A percentile compares a stretch with the other conserved stretches of the same genome.
phyloP scores from a whole-genome alignment of 768 basidiomycete genomes.

The Suillus subalutaceus region DNA sequence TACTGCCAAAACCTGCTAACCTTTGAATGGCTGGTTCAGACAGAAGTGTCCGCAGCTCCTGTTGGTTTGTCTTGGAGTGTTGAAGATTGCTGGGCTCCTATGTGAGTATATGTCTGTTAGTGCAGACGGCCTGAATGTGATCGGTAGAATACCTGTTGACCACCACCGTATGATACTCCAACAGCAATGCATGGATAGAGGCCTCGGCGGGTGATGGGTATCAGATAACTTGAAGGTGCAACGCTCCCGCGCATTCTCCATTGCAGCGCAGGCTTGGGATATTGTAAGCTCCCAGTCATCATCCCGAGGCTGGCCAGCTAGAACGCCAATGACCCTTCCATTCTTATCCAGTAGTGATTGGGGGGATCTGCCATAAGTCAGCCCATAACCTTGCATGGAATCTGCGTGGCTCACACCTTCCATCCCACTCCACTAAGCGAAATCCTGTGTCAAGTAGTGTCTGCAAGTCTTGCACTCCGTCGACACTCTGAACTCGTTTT shows the following conservation, averaged over 20 bases:
- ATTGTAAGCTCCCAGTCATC: conserved; percentile 2
- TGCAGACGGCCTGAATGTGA: too few species aligned
- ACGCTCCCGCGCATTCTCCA: not conserved
- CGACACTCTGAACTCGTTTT: too few species aligned
- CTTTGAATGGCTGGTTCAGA: conserved; percentile 14
- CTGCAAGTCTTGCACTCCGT: too few species aligned
- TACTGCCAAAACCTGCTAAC: conserved; percentile 24
- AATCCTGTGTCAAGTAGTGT: too few species aligned
- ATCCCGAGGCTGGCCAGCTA: conserved; percentile 17
- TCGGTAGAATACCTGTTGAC: conserved; percentile 18
- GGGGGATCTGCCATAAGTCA: conserved; percentile 1
- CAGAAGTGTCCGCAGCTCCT: not conserved
- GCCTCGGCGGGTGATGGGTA: conserved; percentile 18
- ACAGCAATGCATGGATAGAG: conserved; percentile 19
- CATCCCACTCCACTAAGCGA: too few species aligned
- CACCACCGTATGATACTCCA: conserved; percentile 34
- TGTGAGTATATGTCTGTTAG: not conserved
- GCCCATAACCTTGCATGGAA: too few species aligned
- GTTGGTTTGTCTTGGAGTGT: not conserved
- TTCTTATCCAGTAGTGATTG: conserved; percentile 6
- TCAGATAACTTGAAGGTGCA: not conserved
- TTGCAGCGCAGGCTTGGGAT: conserved; percentile 2
- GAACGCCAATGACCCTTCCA: conserved; percentile 10
- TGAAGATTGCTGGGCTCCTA: not conserved
- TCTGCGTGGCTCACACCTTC: too few species aligned